Evolutionary conservation across 148 eudicot species (phyloP).

Genomic region (Silene uniflora): DNA sequence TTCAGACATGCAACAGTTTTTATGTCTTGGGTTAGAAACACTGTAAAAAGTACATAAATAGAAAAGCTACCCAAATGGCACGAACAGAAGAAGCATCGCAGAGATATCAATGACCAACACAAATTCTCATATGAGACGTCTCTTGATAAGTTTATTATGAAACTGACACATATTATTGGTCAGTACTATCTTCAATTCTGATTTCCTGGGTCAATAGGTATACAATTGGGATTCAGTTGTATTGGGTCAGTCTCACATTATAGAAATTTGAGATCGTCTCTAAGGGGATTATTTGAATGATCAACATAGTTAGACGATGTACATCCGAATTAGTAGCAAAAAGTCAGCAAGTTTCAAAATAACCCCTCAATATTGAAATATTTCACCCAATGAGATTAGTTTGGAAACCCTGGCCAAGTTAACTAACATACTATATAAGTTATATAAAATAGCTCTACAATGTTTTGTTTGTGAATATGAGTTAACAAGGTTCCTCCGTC

Average conservation of each 20-base stretch:
- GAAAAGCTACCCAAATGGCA: neutral
- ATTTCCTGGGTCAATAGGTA: neutral
- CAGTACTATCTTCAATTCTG: neutral
- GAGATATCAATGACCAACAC: neutral
- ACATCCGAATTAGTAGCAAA: neutral
- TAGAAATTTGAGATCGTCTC: too few relatives aligned
- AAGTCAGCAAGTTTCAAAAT: neutral
- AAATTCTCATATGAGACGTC: neutral
- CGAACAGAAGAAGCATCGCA: neutral
- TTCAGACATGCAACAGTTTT: neutral
- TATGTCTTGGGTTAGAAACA: neutral
- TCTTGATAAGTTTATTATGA: neutral
- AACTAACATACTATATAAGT: neutral
- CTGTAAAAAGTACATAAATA: neutral
- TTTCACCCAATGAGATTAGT: neutral
- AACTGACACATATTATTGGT: neutral
- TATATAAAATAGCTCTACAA: neutral
- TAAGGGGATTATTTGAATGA: neutral
- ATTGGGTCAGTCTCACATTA: too few relatives aligned
- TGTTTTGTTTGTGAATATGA: neutral
- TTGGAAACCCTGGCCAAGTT: neutral
- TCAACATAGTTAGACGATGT: neutral
- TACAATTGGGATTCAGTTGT: neutral
- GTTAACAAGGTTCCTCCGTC: neutral
- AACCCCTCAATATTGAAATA: neutral